phyloP scores from a whole-genome alignment of 768 basidiomycete species.

The Tulasnella sp. region DNA sequence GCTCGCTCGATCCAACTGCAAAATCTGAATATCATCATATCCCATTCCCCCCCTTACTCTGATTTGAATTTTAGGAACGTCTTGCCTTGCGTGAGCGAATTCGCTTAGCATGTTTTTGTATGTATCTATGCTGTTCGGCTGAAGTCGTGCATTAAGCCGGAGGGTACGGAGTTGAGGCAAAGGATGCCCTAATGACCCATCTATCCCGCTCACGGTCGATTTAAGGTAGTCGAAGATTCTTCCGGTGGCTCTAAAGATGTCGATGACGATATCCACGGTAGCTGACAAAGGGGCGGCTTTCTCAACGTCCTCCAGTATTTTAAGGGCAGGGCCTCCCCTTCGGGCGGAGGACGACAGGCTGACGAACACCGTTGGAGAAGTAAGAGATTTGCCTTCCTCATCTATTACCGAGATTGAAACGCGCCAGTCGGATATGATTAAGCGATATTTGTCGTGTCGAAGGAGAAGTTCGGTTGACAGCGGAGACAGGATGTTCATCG shows the following conservation, averaged over 20 bases:
- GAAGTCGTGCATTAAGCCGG: background rate
- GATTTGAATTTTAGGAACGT: background rate
- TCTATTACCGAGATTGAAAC: background rate
- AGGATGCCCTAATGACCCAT: background rate
- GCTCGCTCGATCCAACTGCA: background rate
- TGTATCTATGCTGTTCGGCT: background rate
- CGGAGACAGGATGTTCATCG: background rate
- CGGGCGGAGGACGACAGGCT: background rate
- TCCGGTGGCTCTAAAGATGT: background rate
- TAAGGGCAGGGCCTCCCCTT: background rate
- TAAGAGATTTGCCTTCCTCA: background rate
- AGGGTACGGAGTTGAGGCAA: background rate
- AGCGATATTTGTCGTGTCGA: background rate
- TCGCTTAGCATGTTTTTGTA: background rate
- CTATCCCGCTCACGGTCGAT: background rate
- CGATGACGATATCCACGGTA: background rate
- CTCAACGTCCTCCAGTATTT: background rate
- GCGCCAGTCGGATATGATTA: background rate
- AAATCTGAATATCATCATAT: background rate
- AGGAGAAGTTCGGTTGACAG: background rate
- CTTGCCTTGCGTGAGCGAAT: background rate
- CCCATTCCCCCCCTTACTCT: background rate
- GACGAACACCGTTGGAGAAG: background rate
- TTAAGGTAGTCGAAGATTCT: background rate
- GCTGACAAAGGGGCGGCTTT: background rate